These are phyloP conservation scores for Mortierella sp. DNA, from an alignment of 371 early-diverging fungal genomes.

Conservation along the genomic window DNA sequence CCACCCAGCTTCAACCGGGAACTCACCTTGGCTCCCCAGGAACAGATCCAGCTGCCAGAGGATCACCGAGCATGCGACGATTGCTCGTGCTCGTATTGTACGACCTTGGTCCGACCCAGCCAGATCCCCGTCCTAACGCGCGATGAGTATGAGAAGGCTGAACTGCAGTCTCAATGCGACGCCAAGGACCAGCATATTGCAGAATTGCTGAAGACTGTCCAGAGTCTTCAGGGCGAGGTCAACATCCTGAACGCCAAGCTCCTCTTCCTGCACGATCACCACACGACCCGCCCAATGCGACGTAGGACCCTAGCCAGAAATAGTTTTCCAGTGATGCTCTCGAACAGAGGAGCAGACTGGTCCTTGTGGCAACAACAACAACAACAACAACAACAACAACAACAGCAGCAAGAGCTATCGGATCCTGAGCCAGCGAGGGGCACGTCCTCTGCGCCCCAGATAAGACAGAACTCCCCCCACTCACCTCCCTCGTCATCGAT, in stretches of 20 bases:
- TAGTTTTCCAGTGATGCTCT: slow-evolving; percentile 16
- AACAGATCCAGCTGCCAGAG: slow-evolving; percentile 24
- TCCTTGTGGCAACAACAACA: slow-evolving; percentile 7
- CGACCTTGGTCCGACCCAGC: slow-evolving; percentile 26
- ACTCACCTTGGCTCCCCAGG: slow-evolving; percentile 17
- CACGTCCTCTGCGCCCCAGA: not conserved
- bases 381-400: slow-evolving; percentile 4
- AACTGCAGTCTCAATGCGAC: slow-evolving; percentile 43
- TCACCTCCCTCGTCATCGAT: not conserved
- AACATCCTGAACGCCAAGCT: slow-evolving; percentile 51
- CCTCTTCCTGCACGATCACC: slow-evolving; percentile 50
- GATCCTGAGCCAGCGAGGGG: not conserved
- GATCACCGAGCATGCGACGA: slow-evolving; percentile 26
- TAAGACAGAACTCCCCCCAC: not conserved
- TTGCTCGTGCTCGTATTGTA: slow-evolving; percentile 28
- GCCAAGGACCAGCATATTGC: slow-evolving; percentile 44
- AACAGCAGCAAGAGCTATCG: not conserved
- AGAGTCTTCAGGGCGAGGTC: slow-evolving; percentile 39
- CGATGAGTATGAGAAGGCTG: slow-evolving; percentile 38
- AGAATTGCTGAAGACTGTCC: slow-evolving; percentile 40
- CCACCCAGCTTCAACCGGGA: not conserved
- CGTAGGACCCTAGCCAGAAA: slow-evolving; percentile 33
- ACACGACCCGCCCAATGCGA: slow-evolving; percentile 52
- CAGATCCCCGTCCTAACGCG: slow-evolving; percentile 34
- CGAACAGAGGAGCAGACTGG: not conserved